Base-by-base conservation (phyloP, 2,329 filamentous ascomycete genomes). In the Hypoxylon sp. region DNA sequence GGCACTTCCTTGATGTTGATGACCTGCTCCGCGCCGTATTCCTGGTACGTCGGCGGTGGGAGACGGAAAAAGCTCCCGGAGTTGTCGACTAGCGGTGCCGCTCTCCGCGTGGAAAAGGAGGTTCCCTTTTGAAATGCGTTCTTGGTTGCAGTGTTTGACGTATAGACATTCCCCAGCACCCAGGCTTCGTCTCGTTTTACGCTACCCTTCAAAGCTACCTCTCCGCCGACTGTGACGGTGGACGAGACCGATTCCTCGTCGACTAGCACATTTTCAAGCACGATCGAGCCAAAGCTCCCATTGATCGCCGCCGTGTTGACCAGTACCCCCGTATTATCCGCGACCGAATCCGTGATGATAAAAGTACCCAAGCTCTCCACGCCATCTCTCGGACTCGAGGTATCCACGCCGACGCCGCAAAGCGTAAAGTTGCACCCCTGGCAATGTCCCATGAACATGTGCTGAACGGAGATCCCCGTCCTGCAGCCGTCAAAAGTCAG, bases 1-100 rank as follows among this genome's bases (percentile, higher is more conserved):
- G 67, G 56, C 20, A 77, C 75, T 9, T 67, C 67, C 58, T 77
- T 79, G 35, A 80, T 67, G 45, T 77, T 79, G 23, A 78, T 64
- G 26, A 80, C 67, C 37, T 76, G 69, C 21, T 68, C 64, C 5
- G 67, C 61, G 5, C 67, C 65, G 51, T 74, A 75, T 25, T 75
- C 65, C 3, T 67, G 63, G 42, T 78, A 80, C 35, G 73, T 76
- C 7, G 73, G 77, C 3, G 70, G 65, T 5, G 65, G 52, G 43
- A 69, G 68, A 9, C 69, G 73, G 38, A 76, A 73, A 51, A 75
- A 80, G 12, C 69, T 71, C 1, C 60, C 66, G 34, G 38, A 30
- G 20, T 67, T 62, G 2, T 63, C 60, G 8, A 71, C 32, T 1
- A 77, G 64, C 0, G 48, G 52, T 1, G 59, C 47, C 1, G 73